Evolutionary conservation across 140 eudicot genomes (phyloP).

Genomic region (Cichorium intybus): DNA sequence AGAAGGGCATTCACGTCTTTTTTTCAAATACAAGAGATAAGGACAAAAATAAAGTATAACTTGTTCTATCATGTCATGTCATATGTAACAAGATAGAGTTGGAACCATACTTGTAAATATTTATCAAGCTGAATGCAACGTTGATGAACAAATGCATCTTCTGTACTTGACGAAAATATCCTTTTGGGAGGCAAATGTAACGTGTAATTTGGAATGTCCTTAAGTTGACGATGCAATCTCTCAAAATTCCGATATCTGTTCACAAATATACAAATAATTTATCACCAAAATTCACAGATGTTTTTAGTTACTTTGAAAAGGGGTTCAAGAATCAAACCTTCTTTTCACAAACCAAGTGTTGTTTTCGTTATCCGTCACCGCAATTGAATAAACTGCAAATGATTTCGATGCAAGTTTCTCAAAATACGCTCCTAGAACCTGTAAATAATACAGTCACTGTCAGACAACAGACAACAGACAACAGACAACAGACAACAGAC

Average conservation of each 20-base stretch:
- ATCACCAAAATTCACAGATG: neutral
- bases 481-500: neutral
- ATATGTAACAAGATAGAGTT: too few relatives aligned
- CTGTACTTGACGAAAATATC: slow-evolving; percentile 98
- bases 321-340: slow-evolving; percentile 47
- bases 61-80: too few relatives aligned
- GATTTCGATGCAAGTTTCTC: slow-evolving; percentile 90
- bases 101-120: slow-evolving; percentile 69
- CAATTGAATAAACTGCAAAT: slow-evolving; percentile 98
- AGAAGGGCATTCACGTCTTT: neutral
- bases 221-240: slow-evolving; percentile 92
- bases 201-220: slow-evolving; percentile 93
- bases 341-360: slow-evolving; percentile 94
- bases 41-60: too few relatives aligned
- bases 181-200: slow-evolving; percentile 97
- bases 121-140: slow-evolving; percentile 97
- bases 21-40: neutral
- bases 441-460: too few relatives aligned
- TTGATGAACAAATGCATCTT: slow-evolving; percentile 95
- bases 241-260: slow-evolving; percentile 78
- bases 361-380: slow-evolving; percentile 77
- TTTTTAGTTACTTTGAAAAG: neutral
- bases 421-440: slow-evolving; percentile 96
- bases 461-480: neutral
- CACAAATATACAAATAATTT: neutral